phyloP scores from a whole-genome alignment of 2,329 filamentous ascomycete genomes.

The Thyridium curvatum region DNA sequence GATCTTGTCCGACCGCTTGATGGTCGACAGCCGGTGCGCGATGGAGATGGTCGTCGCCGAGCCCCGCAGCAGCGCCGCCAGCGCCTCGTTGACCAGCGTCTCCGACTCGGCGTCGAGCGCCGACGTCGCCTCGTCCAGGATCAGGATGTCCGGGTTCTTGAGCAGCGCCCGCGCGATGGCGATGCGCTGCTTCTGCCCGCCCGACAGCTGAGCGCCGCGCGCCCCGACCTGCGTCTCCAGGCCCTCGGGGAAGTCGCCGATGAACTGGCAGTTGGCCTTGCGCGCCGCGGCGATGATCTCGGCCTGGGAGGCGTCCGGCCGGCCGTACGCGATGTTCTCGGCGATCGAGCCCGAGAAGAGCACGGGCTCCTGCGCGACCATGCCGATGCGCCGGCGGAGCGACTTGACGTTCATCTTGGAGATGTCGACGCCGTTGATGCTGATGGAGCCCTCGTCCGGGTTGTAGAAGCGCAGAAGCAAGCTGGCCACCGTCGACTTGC shows the following conservation, averaged over 20 bases:
- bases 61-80: constrained; percentile 72
- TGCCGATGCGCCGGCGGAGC: constrained; percentile 82
- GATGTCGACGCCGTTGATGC: constrained; percentile 80
- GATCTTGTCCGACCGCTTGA: constrained; percentile 91
- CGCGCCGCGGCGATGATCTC: constrained; percentile 84
- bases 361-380: constrained; percentile 93
- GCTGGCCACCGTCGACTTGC: constrained; percentile 94
- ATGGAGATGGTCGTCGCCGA: constrained; percentile 97
- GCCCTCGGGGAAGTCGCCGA: constrained; percentile 92
- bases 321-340: constrained; percentile 89
- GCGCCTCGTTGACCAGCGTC: constrained; percentile 88
- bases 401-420: constrained; percentile 88
- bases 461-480: constrained; percentile 87
- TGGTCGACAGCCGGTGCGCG: constrained; percentile 90
- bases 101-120: constrained; percentile 95
- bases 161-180: constrained; percentile 92
- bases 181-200: constrained; percentile 96
- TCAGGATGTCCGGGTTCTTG: constrained; percentile 93
- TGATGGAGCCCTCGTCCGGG: constrained; percentile 69
- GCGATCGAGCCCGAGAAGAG: constrained; percentile 81
- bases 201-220: constrained; percentile 86
- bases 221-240: constrained; percentile 91
- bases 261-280: constrained; percentile 93
- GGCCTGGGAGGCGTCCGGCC: constrained; percentile 66
- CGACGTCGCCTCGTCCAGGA: constrained; percentile 93